Evolutionary conservation across 441 rosid species (phyloP).

Genomic region (Syzygium malaccense): DNA sequence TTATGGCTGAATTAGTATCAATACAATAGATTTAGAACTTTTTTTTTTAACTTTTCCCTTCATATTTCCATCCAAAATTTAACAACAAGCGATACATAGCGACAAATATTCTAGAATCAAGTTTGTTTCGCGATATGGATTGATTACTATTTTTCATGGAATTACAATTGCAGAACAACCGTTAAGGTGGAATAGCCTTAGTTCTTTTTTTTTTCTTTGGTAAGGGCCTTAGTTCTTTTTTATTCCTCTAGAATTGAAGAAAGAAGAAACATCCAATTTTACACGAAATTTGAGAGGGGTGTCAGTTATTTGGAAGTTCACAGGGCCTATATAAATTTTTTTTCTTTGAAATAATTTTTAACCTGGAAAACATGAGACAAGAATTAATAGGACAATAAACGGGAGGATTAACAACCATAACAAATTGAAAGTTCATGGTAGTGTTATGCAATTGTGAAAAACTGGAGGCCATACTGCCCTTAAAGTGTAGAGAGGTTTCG

Average conservation of each 20-base stretch:
- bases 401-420: too few species aligned
- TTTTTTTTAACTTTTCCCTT: too few species aligned
- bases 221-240: neutral
- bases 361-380: too few species aligned
- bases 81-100: neutral
- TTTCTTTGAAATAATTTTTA: neutral
- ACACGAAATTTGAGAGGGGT: neutral
- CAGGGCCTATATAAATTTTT: neutral
- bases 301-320: neutral
- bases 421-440: too few species aligned
- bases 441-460: too few species aligned
- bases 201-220: too few species aligned
- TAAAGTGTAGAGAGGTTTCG: too few species aligned
- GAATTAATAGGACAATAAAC: too few species aligned
- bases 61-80: neutral
- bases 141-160: neutral
- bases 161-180: neutral
- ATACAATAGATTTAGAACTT: too few species aligned
- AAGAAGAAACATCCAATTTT: neutral
- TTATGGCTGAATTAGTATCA: too few species aligned
- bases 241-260: neutral
- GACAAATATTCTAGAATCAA: neutral
- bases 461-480: too few species aligned
- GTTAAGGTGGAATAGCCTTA: neutral
- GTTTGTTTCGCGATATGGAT: neutral